A percentile compares a stretch with the other conserved stretches of the same genome.
phyloP scores from a whole-genome alignment of 2,329 filamentous ascomycete genomes.

The Xenosphaeropsis pyriputrescens region DNA sequence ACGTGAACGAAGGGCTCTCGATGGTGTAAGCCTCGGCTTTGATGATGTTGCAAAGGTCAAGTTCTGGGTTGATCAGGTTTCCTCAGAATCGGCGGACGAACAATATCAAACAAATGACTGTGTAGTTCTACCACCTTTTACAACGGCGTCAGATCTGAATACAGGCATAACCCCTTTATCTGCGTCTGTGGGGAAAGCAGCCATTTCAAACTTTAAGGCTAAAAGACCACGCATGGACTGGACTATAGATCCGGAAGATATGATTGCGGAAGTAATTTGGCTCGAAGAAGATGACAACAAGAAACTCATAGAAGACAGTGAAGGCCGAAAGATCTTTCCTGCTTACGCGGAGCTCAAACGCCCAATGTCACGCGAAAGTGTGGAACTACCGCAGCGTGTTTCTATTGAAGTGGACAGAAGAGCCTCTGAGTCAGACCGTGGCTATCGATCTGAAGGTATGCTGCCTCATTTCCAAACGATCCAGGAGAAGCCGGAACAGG shows the following conservation, averaged over 20 bases:
- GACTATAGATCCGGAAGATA: constrained; percentile 68
- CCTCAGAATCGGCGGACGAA: constrained; percentile 8
- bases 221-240: constrained; percentile 71
- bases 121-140: constrained; percentile 24
- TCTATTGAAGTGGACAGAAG: constrained; percentile 5
- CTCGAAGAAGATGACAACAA: constrained; percentile 73
- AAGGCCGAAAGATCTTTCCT: constrained; percentile 60
- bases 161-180: constrained; percentile 9
- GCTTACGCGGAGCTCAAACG: constrained; percentile 19
- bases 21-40: constrained; percentile 66
- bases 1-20: constrained; percentile 59
- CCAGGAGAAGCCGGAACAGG: constrained; percentile 11
- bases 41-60: constrained; percentile 56
- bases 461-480: constrained; percentile 17
- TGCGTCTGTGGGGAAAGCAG: constrained; percentile 23
- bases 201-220: constrained; percentile 29
- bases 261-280: constrained; percentile 87
- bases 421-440: constrained; percentile 8
- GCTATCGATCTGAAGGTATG: constrained; percentile 13
- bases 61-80: constrained; percentile 61
- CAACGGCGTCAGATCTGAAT: constrained; percentile 7
- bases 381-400: neutral
- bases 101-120: constrained; percentile 17
- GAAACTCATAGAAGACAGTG: constrained; percentile 62
- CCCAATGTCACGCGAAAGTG: constrained; percentile 11